phyloP scores from a whole-genome alignment of 148 eudicot species.

The Agrostemma githago region DNA sequence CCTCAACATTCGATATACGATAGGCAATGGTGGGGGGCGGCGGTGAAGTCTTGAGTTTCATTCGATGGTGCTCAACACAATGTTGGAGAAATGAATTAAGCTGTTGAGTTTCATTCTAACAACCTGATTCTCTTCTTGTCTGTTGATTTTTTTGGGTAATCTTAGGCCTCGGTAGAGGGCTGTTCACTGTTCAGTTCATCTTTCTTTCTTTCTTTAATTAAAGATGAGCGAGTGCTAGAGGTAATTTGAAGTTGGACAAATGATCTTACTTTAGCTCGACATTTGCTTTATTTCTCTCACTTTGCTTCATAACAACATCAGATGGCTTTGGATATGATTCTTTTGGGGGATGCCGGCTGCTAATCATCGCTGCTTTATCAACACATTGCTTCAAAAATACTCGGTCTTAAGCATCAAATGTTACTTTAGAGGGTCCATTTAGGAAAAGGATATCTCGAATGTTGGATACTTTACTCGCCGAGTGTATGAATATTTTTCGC shows the following conservation, averaged over 20 bases:
- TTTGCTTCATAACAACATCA: neutral
- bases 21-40: neutral
- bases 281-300: neutral
- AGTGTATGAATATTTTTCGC: neutral
- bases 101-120: neutral
- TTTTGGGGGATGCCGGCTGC: neutral
- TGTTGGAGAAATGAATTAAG: neutral
- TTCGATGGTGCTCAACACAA: neutral
- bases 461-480: neutral
- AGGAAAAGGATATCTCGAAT: neutral
- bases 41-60: neutral
- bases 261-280: neutral
- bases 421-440: neutral
- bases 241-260: neutral
- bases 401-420: neutral
- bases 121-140: neutral
- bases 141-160: neutral
- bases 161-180: neutral
- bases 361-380: neutral
- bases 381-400: neutral
- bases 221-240: neutral
- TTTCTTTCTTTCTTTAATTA: neutral
- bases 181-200: no score
- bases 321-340: neutral
- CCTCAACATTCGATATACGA: neutral